phyloP scores from a whole-genome alignment of 352 stramenopile genomes.

The Salisapilia sapeloensis region DNA sequence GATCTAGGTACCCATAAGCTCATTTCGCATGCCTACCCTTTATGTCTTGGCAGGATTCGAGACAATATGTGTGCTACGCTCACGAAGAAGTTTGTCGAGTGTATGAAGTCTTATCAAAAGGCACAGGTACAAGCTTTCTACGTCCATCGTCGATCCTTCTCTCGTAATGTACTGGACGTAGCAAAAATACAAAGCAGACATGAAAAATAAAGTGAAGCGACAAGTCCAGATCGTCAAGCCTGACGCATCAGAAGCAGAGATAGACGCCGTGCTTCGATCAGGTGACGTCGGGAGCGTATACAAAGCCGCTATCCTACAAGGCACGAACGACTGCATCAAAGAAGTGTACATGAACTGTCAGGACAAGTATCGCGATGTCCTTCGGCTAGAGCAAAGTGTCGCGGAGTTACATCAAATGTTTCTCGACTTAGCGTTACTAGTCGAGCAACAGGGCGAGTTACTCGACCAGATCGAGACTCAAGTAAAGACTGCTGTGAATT shows the following conservation, averaged over 20 bases:
- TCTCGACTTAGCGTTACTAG: conserved; percentile 94
- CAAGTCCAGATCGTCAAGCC: conserved; percentile 97
- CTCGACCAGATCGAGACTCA: conserved; percentile 98
- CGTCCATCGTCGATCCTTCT: not conserved
- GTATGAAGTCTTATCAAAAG: conserved; percentile 97
- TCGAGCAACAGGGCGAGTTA: conserved; percentile 95
- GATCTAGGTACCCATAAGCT: conserved; percentile 1
- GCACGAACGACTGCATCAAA: conserved; percentile 61
- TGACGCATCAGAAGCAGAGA: conserved; percentile 93
- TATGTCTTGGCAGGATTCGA: conserved; percentile 58
- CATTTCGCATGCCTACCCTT: not conserved
- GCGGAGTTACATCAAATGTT: conserved; percentile 99
- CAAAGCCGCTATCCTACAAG: conserved; percentile 66
- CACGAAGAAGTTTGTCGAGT: conserved; percentile 97
- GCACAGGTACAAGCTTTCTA: conserved; percentile 14
- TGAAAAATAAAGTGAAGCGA: conserved; percentile 96
- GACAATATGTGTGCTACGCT: conserved; percentile 96
- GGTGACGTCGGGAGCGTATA: conserved; percentile 71
- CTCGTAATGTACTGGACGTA: conserved; percentile 22
- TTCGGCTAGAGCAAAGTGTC: conserved; percentile 92
- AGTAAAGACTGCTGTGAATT: conserved; percentile 85
- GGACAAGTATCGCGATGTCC: conserved; percentile 97
- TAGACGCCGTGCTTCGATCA: conserved; percentile 91
- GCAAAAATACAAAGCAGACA: conserved; percentile 95
- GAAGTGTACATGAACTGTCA: conserved; percentile 91